Conservation (phyloP, 257 asterid genomes). For the Paraleonurus japonicus region DNA sequence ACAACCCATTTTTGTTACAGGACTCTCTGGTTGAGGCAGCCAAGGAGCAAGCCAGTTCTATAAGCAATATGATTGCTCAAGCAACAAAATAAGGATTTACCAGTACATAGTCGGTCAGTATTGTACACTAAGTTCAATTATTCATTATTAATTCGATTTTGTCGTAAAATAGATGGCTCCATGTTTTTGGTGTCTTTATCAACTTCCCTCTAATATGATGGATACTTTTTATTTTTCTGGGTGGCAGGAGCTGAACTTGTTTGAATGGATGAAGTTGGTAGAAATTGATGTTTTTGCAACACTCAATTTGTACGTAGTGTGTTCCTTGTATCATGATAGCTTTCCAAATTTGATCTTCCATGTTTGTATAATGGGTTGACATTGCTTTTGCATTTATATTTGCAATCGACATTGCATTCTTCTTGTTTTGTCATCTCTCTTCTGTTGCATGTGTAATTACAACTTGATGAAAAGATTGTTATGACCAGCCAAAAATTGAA, state of each 20-base stretch:
- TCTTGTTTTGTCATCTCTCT: not conserved
- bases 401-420: not conserved
- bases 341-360: not conserved
- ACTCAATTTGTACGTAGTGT: constrained; percentile 2
- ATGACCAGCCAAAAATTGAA: no score
- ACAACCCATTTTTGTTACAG: constrained; percentile 36
- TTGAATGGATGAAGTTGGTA: not conserved
- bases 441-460: not conserved
- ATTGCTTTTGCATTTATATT: not conserved
- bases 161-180: not conserved
- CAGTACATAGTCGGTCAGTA: constrained; percentile 17
- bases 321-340: not conserved
- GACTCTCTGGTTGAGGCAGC: constrained; percentile 97
- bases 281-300: not conserved
- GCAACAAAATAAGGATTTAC: constrained; percentile 69
- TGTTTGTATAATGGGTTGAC: constrained; percentile 1
- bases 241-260: constrained; percentile 21
- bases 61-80: constrained; percentile 87
- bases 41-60: constrained; percentile 87
- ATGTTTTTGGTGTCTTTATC: not conserved
- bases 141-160: not conserved
- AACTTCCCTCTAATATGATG: not conserved
- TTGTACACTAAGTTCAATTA: not conserved
- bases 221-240: not conserved
- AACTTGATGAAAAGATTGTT: not conserved